These are phyloP conservation scores for Elongisporangium anandrum DNA, from an alignment of 352 stramenopile species.

Conservation along the genomic window DNA sequence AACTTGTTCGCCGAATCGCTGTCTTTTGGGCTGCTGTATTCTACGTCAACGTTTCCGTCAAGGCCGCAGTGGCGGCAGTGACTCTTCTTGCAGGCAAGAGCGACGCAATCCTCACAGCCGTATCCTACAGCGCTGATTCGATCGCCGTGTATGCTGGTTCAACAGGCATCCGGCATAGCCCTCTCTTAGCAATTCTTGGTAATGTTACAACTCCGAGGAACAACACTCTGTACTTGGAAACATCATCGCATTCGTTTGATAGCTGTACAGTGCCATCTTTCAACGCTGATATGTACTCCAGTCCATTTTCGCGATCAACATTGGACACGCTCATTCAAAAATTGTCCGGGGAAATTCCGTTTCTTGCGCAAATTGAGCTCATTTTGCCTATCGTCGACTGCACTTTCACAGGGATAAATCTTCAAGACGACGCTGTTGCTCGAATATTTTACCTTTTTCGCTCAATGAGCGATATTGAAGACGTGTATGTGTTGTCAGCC, in stretches of 20 bases:
- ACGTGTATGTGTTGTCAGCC: slow-evolving; percentile 17
- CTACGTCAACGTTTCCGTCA: too few species aligned
- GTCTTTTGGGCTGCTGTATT: too few species aligned
- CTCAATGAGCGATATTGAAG: slow-evolving; percentile 6
- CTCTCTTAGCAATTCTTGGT: too few species aligned
- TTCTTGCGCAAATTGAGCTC: slow-evolving; percentile 2
- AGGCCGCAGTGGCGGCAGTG: too few species aligned
- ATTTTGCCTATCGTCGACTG: slow-evolving; percentile 10
- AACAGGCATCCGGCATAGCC: not conserved
- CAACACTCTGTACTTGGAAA: not conserved
- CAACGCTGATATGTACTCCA: not conserved
- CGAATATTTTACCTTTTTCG: slow-evolving; percentile 23
- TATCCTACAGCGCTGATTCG: too few species aligned
- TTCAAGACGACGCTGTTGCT: not conserved
- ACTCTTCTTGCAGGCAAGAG: too few species aligned
- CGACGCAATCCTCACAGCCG: too few species aligned
- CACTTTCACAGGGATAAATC: not conserved
- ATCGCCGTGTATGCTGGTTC: not conserved
- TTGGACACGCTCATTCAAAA: not conserved
- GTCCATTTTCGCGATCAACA: not conserved
- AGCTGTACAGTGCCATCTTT: not conserved
- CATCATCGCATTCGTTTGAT: not conserved
- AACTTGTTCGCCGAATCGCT: too few species aligned
- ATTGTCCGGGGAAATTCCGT: not conserved
- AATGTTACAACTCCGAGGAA: not conserved